Conservation (phyloP, 1,139 yeast species). For the Pneumocystis oryctolagi region DNA sequence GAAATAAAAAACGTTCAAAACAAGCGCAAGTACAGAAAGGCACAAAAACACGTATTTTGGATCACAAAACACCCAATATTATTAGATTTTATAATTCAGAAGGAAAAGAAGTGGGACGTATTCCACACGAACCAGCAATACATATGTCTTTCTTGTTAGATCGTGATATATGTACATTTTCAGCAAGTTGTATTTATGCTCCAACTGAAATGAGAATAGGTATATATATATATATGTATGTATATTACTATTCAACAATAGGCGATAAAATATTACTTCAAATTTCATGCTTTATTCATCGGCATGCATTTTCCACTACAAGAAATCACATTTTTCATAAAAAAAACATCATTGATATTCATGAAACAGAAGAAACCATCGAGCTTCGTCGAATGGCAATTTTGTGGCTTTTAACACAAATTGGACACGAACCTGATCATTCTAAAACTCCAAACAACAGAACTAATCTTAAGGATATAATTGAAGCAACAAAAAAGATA, state of each 20-base stretch:
- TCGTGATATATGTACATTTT: conserved; percentile 39
- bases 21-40: background rate
- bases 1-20: background rate
- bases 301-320: conserved; percentile 32
- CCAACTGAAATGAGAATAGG: conserved; percentile 52
- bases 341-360: conserved; percentile 16
- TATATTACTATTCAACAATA: background rate
- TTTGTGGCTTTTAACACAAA: conserved; percentile 39
- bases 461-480: conserved; percentile 18
- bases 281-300: conserved; percentile 44
- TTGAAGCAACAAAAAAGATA: conserved; percentile 23
- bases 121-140: conserved; percentile 59
- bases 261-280: conserved; percentile 22
- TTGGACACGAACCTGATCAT: conserved; percentile 26
- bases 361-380: conserved; percentile 33
- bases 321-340: conserved; percentile 11
- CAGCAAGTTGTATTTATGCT: conserved; percentile 46
- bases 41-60: conserved; percentile 2
- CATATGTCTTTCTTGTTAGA: conserved; percentile 54
- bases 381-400: conserved; percentile 46
- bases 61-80: conserved; percentile 20
- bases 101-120: conserved; percentile 58
- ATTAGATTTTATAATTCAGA: conserved; percentile 23
- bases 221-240: conserved; percentile 36
- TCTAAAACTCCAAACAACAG: conserved; percentile 18